Conservation (phyloP, 2,329 filamentous ascomycete species). For the Xylaria sp. region DNA sequence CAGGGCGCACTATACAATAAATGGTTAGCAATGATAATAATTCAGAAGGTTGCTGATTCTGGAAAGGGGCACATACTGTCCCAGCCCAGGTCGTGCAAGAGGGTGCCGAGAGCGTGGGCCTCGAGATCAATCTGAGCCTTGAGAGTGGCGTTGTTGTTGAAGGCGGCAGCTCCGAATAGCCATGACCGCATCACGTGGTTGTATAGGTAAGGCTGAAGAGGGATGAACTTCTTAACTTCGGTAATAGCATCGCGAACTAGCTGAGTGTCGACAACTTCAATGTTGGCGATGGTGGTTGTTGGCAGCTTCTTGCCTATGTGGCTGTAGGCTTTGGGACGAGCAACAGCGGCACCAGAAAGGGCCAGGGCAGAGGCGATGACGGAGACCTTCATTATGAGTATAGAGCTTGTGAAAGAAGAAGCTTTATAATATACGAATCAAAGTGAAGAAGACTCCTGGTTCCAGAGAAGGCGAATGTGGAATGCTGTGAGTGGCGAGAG, state of each 20-base stretch:
- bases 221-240: constrained; percentile 36
- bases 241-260: constrained; percentile 31
- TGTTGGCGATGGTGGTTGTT: constrained; percentile 34
- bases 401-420: background rate
- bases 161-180: constrained; percentile 37
- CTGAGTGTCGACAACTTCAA: constrained; percentile 37
- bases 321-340: constrained; percentile 8
- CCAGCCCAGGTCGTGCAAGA: constrained; percentile 37
- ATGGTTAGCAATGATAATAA: constrained; percentile 15
- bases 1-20: constrained; percentile 28
- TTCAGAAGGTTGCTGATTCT: background rate
- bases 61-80: constrained; percentile 32
- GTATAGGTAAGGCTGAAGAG: constrained; percentile 39
- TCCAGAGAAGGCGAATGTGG: background rate
- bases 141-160: constrained; percentile 38
- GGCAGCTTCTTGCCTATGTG: constrained; percentile 29
- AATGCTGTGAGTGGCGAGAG: background rate
- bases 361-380: constrained; percentile 30
- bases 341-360: constrained; percentile 29
- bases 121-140: constrained; percentile 38
- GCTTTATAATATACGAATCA: constrained; percentile 2
- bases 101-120: constrained; percentile 34
- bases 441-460: background rate
- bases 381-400: constrained; percentile 33
- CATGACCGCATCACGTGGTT: constrained; percentile 37